Evolutionary conservation across 768 basidiomycete genomes (phyloP).

Genomic region (Trametes coccinea): DNA sequence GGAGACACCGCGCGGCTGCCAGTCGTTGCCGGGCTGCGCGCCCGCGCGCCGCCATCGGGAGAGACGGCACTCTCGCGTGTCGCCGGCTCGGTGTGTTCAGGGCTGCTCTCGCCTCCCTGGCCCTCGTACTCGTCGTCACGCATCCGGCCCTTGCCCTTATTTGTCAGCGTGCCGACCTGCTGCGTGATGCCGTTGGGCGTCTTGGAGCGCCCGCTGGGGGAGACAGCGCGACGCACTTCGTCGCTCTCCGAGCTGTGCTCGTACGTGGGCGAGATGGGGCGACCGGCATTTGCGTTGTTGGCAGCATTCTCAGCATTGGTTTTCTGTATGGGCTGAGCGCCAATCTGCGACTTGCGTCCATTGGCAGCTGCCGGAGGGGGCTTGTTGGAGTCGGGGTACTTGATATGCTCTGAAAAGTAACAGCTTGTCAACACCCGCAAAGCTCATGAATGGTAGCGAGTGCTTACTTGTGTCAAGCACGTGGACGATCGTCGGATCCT

Average conservation of each 20-base stretch:
- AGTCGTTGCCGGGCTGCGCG: slow-evolving; percentile 55
- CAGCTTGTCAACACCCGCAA: background rate
- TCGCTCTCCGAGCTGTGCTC: slow-evolving; percentile 48
- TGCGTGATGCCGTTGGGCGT: slow-evolving; percentile 44
- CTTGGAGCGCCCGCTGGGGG: slow-evolving; percentile 48
- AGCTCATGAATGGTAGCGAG: background rate
- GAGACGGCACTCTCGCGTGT: slow-evolving; percentile 51
- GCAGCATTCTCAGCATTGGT: slow-evolving; percentile 16
- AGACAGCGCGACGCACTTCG: slow-evolving; percentile 65
- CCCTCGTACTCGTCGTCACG: slow-evolving; percentile 43
- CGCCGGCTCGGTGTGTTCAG: slow-evolving; percentile 47
- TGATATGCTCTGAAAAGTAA: slow-evolving; percentile 72
- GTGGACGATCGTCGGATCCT: slow-evolving; percentile 83
- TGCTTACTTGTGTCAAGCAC: slow-evolving; percentile 91
- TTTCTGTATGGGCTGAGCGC: slow-evolving; percentile 10
- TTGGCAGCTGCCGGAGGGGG: slow-evolving; percentile 33
- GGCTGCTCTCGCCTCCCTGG: slow-evolving; percentile 43
- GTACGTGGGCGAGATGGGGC: slow-evolving; percentile 63
- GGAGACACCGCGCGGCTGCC: slow-evolving; percentile 65
- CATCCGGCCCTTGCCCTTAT: slow-evolving; percentile 51
- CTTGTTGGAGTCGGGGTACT: slow-evolving; percentile 76
- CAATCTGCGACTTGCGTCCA: slow-evolving; percentile 18
- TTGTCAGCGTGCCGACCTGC: slow-evolving; percentile 31
- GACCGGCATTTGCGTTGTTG: slow-evolving; percentile 43
- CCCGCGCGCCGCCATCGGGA: slow-evolving; percentile 51